Base-by-base conservation (phyloP, 495 filamentous ascomycete species). In the Cercophora samala region DNA sequence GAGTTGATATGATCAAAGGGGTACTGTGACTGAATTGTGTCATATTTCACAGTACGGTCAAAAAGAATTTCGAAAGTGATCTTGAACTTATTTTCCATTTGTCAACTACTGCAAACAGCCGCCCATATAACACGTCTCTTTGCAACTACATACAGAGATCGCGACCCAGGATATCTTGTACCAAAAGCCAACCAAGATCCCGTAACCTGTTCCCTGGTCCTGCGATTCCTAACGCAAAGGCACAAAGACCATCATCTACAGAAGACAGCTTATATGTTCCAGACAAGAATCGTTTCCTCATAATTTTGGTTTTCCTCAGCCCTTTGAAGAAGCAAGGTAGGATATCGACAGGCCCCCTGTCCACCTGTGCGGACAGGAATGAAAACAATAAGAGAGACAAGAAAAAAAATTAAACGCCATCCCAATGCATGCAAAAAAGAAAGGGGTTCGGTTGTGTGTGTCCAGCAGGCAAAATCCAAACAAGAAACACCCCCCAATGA, bases 381-480 rank as follows among this genome's bases (percentile, higher is more conserved):
- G 15, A 13, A 46, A 46, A 46, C 8, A 11, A 11, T 9, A 46
- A 13, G 37, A 46, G 37, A 46, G 37, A 46, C 15, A 18, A 46
- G 8, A 46, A 46, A 46, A 3, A 32, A 46, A 9, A 46, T 13
- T 13, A 46, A 46, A 46, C 37, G 37, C 37, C 37, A 46, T 46
- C 37, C 13, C 11, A 46, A 46, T 46, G 37, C 37, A 46, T 46
- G 37, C 37, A 29, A 29, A 29, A 29, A 29, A 29, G 2, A 46
- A 46, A 46, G 1, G 13, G 37, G 37, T 46, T 46, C 37, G 37
- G 37, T 46, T 29, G 26, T 29, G 26, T 29, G 37, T 46, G 37
- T 46, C 37, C 37, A 46, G 37, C 37, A 46, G 37, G 37, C 13
- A 46, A 17, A 46, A 46, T 46, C 37, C 37, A 67, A 64, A 58